A percentile compares a stretch with the other conserved stretches of the same genome.
phyloP scores from a whole-genome alignment of 768 basidiomycete species.

The Paxillus involutus region DNA sequence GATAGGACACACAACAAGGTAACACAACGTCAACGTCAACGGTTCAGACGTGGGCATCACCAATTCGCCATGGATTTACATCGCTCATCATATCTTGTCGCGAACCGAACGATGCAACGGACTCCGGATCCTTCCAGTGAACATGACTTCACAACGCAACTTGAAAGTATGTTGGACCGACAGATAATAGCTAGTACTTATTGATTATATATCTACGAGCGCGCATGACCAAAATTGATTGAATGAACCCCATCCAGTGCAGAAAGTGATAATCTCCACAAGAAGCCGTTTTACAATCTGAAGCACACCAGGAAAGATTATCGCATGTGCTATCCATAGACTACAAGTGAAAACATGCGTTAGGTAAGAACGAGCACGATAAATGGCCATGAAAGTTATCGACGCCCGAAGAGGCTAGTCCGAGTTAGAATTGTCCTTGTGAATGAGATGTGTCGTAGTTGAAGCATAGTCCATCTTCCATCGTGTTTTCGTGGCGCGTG shows the following conservation, averaged over 20 bases:
- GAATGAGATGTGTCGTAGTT: constrained; percentile 14
- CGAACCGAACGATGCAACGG: no score
- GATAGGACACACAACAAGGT: no score
- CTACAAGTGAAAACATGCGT: constrained; percentile 5
- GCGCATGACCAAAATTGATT: background rate
- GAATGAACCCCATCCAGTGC: background rate
- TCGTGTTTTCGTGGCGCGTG: background rate
- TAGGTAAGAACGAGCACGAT: background rate
- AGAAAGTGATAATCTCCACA: background rate
- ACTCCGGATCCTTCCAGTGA: no score
- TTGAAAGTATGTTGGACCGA: no score
- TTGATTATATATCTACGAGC: background rate
- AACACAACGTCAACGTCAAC: no score
- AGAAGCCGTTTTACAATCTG: background rate
- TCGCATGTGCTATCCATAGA: constrained; percentile 16
- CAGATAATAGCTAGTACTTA: no score
- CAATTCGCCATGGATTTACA: no score
- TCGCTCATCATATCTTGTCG: no score
- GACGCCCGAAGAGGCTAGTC: constrained; percentile 11
- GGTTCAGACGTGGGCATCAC: no score
- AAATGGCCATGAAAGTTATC: constrained; percentile 3
- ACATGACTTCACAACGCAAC: no score
- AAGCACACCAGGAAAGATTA: constrained; percentile 3
- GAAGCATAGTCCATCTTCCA: constrained; percentile 1
- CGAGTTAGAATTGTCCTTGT: constrained; percentile 11